Evolutionary conservation across 441 rosid genomes (phyloP).

Genomic region (Populus hybrid): DNA sequence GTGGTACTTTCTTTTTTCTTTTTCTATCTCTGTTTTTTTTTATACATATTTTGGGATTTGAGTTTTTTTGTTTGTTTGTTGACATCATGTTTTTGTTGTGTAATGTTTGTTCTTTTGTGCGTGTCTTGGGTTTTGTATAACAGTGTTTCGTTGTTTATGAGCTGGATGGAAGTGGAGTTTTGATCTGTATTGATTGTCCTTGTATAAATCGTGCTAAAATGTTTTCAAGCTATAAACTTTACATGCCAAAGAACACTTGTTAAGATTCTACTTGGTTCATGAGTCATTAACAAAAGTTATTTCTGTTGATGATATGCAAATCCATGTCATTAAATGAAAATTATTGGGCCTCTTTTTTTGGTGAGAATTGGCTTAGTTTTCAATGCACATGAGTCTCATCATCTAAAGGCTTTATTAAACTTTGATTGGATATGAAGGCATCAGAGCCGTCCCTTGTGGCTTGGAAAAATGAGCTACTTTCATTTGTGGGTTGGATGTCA

Average conservation of each 20-base stretch:
- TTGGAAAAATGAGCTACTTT: background rate
- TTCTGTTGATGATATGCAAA: background rate
- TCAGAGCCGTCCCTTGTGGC: background rate
- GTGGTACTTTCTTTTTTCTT: constrained; percentile 8
- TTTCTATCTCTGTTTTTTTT: background rate
- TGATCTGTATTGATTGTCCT: constrained; percentile 11
- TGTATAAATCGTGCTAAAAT: background rate
- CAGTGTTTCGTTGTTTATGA: background rate
- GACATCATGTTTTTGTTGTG: background rate
- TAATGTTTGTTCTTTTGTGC: background rate
- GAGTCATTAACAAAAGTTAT: background rate
- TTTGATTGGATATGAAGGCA: background rate
- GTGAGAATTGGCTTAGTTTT: background rate
- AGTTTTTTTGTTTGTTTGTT: background rate
- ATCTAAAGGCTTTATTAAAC: background rate
- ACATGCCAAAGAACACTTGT: background rate
- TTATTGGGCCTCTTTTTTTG: background rate
- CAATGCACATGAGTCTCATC: background rate
- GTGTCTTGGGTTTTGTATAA: background rate
- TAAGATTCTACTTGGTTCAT: background rate
- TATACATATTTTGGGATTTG: constrained; percentile 11
- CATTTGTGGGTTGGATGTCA: background rate
- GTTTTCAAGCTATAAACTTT: background rate
- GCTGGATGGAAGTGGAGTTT: constrained; percentile 3
- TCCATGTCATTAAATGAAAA: background rate